These are phyloP conservation scores for Colletotrichum tofieldiae DNA, from an alignment of 2,329 filamentous ascomycete genomes.

Conservation along the genomic window DNA sequence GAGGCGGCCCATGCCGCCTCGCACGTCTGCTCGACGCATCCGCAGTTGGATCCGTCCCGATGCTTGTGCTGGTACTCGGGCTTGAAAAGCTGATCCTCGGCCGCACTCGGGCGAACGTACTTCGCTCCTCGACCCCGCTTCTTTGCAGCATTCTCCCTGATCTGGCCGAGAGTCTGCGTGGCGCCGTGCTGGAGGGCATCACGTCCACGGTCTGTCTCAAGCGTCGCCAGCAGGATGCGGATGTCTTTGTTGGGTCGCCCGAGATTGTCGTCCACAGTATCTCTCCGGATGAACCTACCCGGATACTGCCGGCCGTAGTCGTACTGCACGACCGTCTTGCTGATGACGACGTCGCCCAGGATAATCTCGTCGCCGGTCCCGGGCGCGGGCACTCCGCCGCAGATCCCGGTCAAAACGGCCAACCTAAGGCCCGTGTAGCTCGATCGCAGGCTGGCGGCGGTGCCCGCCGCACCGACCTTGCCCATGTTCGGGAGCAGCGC, in stretches of 20 bases:
- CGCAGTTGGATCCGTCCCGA: constrained; percentile 25
- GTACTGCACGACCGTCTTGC: constrained; percentile 49
- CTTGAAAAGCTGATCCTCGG: constrained; percentile 51
- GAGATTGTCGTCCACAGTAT: constrained; percentile 47
- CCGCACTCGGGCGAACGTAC: constrained; percentile 50
- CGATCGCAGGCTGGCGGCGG: constrained; percentile 49
- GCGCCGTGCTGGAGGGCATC: constrained; percentile 37
- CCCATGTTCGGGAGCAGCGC: constrained; percentile 49
- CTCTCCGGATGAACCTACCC: constrained; percentile 46
- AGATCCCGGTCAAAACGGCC: constrained; percentile 57
- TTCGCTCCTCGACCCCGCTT: constrained; percentile 1
- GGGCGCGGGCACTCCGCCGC: constrained; percentile 54
- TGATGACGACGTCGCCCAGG: constrained; percentile 55
- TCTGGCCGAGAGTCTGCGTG: background rate
- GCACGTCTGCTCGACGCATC: constrained; percentile 43
- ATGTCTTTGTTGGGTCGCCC: constrained; percentile 49
- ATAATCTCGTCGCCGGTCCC: constrained; percentile 38
- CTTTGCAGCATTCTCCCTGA: background rate
- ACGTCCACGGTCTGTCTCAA: constrained; percentile 28
- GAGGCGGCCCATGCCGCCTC: constrained; percentile 35
- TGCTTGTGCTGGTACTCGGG: constrained; percentile 54
- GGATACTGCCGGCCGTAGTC: constrained; percentile 49
- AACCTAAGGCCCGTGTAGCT: constrained; percentile 55
- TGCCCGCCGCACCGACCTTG: constrained; percentile 47
- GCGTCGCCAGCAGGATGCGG: constrained; percentile 45